Evolutionary conservation across 108 stramenopile species (phyloP).

Genomic region (Cyclostephanos invisitatus): DNA sequence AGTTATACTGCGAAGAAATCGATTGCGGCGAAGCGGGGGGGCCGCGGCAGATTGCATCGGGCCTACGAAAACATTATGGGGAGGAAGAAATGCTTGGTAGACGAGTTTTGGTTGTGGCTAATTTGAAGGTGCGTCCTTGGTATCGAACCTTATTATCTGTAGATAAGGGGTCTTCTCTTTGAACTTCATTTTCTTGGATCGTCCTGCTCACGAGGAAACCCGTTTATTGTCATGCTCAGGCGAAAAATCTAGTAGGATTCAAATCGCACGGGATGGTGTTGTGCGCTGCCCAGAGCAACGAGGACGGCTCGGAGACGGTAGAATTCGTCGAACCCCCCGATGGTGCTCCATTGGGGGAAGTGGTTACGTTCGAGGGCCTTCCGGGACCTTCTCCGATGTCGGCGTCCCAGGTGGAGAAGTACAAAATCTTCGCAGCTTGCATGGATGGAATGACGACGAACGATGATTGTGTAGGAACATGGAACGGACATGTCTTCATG

Average conservation of each 20-base stretch:
- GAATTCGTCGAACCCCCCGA: conserved; percentile 96
- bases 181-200: background rate
- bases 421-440: conserved; percentile 93
- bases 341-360: conserved; percentile 88
- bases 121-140: conserved; percentile 75
- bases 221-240: conserved; percentile 4
- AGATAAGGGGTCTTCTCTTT: background rate
- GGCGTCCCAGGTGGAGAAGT: conserved; percentile 93
- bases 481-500: conserved; percentile 88
- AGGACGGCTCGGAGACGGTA: conserved; percentile 76
- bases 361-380: conserved; percentile 90
- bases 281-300: conserved; percentile 78
- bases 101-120: conserved; percentile 92
- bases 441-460: conserved; percentile 88
- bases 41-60: conserved; percentile 90
- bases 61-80: conserved; percentile 86
- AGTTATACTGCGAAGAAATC: conserved; percentile 97
- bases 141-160: background rate
- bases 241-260: conserved; percentile 96
- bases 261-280: conserved; percentile 98
- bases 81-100: conserved; percentile 90
- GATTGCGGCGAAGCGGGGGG: conserved; percentile 89
- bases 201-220: background rate
- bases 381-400: conserved; percentile 72
- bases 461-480: conserved; percentile 70